Percentiles rank a stretch among this genome's conserved stretches.
Evolutionary conservation across 1,139 yeast genomes (phyloP).

Genomic region (Saccharomyces hybrid): DNA sequence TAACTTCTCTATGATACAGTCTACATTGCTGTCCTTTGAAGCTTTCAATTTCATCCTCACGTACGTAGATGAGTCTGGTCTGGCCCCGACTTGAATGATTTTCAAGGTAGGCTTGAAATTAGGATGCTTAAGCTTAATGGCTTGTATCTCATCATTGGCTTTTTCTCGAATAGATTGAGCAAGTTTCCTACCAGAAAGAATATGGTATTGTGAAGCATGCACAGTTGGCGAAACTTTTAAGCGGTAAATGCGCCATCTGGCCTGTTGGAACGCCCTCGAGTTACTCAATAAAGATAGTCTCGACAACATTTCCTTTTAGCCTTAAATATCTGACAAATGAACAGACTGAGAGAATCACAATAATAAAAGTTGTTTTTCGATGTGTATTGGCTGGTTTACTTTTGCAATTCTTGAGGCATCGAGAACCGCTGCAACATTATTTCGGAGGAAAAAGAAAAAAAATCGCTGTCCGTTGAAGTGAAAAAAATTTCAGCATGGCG

Average conservation of each 20-base stretch:
- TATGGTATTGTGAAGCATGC: conserved; percentile 24
- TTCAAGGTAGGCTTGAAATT: conserved; percentile 57
- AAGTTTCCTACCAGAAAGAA: conserved; percentile 35
- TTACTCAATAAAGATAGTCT: conserved; percentile 4
- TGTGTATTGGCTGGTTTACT: background rate
- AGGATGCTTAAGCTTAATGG: conserved; percentile 42
- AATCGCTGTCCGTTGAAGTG: background rate
- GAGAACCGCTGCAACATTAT: background rate
- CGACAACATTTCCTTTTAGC: conserved; percentile 4
- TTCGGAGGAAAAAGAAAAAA: background rate
- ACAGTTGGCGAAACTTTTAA: background rate
- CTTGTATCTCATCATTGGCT: conserved; percentile 42
- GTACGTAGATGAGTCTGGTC: conserved; percentile 74
- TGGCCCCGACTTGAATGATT: conserved; percentile 65
- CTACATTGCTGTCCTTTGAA: conserved; percentile 59
- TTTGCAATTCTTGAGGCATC: background rate
- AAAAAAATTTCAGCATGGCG: background rate
- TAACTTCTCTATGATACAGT: conserved; percentile 50
- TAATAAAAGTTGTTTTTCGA: background rate
- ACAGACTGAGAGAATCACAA: background rate
- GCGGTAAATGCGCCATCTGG: background rate
- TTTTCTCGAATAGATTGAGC: conserved; percentile 33
- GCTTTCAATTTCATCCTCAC: conserved; percentile 71
- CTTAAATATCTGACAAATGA: background rate
- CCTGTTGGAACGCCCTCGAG: background rate